phyloP scores from a whole-genome alignment of 140 eudicot species.

The Bidens hawaiensis region DNA sequence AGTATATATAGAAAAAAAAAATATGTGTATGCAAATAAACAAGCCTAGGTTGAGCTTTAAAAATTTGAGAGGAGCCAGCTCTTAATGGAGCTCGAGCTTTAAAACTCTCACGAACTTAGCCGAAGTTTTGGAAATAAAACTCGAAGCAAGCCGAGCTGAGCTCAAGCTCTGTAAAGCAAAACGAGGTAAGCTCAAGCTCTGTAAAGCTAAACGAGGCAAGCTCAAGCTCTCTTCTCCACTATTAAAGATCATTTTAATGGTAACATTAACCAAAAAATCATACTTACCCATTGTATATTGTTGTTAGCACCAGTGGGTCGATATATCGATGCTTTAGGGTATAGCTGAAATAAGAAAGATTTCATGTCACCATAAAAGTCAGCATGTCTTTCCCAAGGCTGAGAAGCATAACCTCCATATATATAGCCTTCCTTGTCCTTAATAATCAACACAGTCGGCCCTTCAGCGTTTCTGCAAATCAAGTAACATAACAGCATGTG shows the following conservation, averaged over 20 bases:
- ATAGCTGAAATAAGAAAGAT: conserved; percentile 77
- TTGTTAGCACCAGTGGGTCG: conserved; percentile 90
- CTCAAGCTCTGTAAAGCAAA: too few species aligned
- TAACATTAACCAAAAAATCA: background rate
- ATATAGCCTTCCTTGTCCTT: conserved; percentile 81
- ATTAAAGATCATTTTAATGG: background rate
- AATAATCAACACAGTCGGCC: conserved; percentile 68
- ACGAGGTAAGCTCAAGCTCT: too few species aligned
- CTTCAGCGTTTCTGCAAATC: conserved; percentile 59
- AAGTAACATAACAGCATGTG: conserved; percentile 9
- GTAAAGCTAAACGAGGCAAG: too few species aligned
- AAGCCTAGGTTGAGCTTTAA: too few species aligned
- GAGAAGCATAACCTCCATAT: conserved; percentile 96
- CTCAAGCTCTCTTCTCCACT: background rate
- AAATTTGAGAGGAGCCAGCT: too few species aligned
- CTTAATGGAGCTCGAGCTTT: too few species aligned
- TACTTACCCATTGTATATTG: conserved; percentile 82
- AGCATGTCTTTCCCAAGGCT: conserved; percentile 82
- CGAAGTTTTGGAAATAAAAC: too few species aligned
- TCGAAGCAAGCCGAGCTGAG: too few species aligned
- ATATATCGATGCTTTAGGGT: conserved; percentile 63
- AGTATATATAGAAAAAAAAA: too few species aligned
- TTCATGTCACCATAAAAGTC: conserved; percentile 94
- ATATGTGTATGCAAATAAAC: too few species aligned
- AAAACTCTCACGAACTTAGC: too few species aligned